Base-by-base conservation (phyloP, 1,284 basidiomycete species). In the Erythrobasidium hasegawianum region DNA sequence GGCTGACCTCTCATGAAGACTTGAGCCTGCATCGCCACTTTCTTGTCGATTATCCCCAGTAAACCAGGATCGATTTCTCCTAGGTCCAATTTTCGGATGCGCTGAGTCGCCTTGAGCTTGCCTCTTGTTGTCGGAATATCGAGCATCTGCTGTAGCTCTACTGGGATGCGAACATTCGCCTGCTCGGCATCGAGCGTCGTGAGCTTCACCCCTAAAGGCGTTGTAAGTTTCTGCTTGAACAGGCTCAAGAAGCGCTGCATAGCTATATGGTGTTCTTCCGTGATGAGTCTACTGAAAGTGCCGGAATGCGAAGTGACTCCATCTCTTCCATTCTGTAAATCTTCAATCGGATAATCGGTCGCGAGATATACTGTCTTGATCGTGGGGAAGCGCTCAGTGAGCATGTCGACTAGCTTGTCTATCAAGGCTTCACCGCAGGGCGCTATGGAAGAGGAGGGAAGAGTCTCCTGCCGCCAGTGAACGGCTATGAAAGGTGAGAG, bases 381-480 rank as follows among this genome's bases (percentile, higher is more conserved):
- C 2, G 55, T 49, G 1, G 72, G 73, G 61, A 73, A 69, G 18
- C 29, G 8, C 22, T 43, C 18, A 2, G 14, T 26, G 1, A 56
- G 60, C 45, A 75, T 59, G 1, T 56, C 18, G 5, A 62, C 53
- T 26, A 76, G 65, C 26, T 70, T 69, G 43, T 64, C 40, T 10
- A 76, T 26, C 20, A 76, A 68, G 7, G 71, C 69, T 0, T 52
- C 18, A 8, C 72, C 68, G 71, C 75, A 76, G 2, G 70, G 68
- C 1, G 57, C 55, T 14, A 76, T 69, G 57, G 72, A 71, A 16
- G 55, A 24, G 0, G 71, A 59, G 0, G 67, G 49, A 27, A 76
- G 66, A 0, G 74, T 75, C 53, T 76, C 75, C 50, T 73, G 73
- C 8, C 75, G 68, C 75, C 75, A 76, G 67, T 76, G 75, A 14